These are phyloP conservation scores for Cordyceps cateniannulata DNA, from an alignment of 2,329 filamentous ascomycete species.

Conservation along the genomic window DNA sequence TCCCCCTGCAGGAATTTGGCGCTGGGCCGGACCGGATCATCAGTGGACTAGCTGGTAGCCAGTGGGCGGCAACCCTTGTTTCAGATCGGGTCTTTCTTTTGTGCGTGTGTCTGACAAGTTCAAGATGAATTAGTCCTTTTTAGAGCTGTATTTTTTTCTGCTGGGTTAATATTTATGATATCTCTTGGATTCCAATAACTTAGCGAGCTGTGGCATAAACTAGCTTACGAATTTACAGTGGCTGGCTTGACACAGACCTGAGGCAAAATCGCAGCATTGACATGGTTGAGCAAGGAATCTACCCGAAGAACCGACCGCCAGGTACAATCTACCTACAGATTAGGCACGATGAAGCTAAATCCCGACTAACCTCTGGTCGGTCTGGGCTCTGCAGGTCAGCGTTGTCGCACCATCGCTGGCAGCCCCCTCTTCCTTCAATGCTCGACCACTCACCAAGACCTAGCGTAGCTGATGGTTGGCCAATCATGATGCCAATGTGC, in stretches of 20 bases:
- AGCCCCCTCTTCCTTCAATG: background rate
- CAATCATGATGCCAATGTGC: background rate
- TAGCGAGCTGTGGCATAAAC: background rate
- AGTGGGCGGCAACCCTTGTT: slow-evolving; percentile 8
- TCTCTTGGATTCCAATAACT: no score
- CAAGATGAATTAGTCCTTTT: background rate
- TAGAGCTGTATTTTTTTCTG: background rate
- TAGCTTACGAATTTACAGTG: background rate
- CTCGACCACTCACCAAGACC: background rate
- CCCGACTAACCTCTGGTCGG: background rate
- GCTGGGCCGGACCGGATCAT: slow-evolving; percentile 1
- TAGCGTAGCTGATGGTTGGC: background rate
- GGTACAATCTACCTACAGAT: background rate
- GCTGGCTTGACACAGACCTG: background rate
- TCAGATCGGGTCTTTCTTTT: slow-evolving; percentile 9
- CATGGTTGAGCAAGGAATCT: no score
- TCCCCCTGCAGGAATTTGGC: background rate
- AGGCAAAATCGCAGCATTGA: background rate
- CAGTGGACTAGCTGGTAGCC: background rate
- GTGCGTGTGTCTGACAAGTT: background rate
- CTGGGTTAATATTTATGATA: background rate
- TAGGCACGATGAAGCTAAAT: background rate
- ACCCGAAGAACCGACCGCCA: background rate
- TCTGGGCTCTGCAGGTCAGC: background rate
- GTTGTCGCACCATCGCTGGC: slow-evolving; percentile 1